Evolutionary conservation across 768 basidiomycete species (phyloP), one percentile per base, ranked within the genome.

Genomic region (Phanerochaete sordida): DNA sequence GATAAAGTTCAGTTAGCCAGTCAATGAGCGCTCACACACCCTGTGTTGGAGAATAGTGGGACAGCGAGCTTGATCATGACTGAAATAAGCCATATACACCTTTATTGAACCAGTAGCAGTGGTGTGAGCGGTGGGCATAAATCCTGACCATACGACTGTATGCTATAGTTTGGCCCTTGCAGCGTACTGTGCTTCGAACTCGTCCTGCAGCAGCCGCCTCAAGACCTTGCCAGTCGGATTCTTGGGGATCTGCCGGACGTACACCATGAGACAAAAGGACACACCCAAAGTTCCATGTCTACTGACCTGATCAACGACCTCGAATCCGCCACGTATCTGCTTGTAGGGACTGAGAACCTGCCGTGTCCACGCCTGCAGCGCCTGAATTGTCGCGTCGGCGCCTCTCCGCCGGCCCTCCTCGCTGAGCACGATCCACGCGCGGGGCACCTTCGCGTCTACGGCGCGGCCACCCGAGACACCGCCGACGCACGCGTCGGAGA

Each of bases 361-460:
- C 60, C 80, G 75, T 37, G 82, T 76, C 90, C 89, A 93, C 13
- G 62, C 71, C 23, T 88, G 80, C 3, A 93, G 74, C 54, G 74
- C 78, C 53, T 74, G 70, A 2, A 80, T 66, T 7, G 78, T 81
- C 45, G 69, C 66, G 3, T 64, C 59, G 27, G 62, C 65, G 70
- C 87, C 86, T 6, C 77, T 66, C 44, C 73, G 75, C 66, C 77
- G 79, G 7, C 91, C 91, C 0, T 68, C 66, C 0, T 73, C 62
- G 58, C 84, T 87, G 7, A 92, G 72, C 0, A 91, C 87, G 43
- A 93, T 66, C 91, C 91, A 93, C 1, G 91, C 91, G 1, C 85
- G 82, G 0, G 91, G 90, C 1, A 88, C 78, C 65, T 84, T 85
- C 73, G 91, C 91, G 66, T 91, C 88, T 0, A 78, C 76, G 0